Conservation (phyloP, 805 yeast genomes). For the Yamadazyma nakazawae region DNA sequence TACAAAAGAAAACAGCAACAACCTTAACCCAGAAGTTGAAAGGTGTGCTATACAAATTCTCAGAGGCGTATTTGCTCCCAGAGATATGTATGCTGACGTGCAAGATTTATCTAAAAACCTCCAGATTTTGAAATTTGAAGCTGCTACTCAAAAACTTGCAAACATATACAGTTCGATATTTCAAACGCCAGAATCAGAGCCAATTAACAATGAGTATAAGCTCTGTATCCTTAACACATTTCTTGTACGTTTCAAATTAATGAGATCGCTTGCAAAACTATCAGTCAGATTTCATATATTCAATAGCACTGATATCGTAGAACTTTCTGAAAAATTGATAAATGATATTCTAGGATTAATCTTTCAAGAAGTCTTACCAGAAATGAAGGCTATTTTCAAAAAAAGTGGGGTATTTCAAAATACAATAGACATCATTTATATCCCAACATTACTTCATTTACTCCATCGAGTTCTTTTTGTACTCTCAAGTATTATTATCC, state of each 20-base stretch:
- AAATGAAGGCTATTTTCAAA: slow-evolving; percentile 1
- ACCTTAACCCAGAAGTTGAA: slow-evolving; percentile 7
- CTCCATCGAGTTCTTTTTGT: slow-evolving; percentile 7
- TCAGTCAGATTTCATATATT: slow-evolving; percentile 8
- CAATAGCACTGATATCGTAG: neutral
- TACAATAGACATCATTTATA: slow-evolving; percentile 6
- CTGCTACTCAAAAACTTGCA: neutral
- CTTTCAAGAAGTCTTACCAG: slow-evolving; percentile 3
- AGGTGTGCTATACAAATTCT: slow-evolving; percentile 3
- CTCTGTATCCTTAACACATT: slow-evolving; percentile 5
- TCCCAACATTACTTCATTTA: slow-evolving; percentile 10
- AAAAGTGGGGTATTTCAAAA: neutral
- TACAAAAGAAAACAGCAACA: slow-evolving; percentile 6
- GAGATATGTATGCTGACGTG: neutral
- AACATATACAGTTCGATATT: neutral
- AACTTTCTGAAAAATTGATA: neutral
- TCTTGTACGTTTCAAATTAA: neutral
- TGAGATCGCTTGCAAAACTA: neutral
- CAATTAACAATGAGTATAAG: neutral
- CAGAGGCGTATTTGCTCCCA: neutral
- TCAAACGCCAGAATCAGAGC: too few species aligned
- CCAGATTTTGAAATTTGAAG: neutral
- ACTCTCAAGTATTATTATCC: slow-evolving; percentile 2
- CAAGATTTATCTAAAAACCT: slow-evolving; percentile 1
- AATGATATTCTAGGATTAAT: slow-evolving; percentile 1